Percentiles rank a stretch among this genome's conserved stretches.
Conservation (phyloP, 805 yeast species). For the Lipomyces chichibuensis region DNA sequence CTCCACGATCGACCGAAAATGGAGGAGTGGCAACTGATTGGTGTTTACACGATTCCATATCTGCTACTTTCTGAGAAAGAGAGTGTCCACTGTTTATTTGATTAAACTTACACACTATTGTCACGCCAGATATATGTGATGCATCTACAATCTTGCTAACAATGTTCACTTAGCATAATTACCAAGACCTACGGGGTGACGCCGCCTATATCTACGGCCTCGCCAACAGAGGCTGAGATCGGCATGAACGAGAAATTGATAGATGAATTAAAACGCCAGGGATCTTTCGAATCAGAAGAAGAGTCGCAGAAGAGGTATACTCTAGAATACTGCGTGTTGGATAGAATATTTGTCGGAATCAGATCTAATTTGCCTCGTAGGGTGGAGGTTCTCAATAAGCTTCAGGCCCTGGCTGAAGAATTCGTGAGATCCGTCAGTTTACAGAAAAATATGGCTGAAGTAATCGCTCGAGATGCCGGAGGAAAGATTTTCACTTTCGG, state of each 20-base stretch:
- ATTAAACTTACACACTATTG: neutral
- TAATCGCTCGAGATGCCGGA: constrained; percentile 97
- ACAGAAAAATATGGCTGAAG: constrained; percentile 89
- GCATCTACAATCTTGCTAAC: neutral
- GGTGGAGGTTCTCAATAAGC: constrained; percentile 66
- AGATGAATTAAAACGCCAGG: constrained; percentile 75
- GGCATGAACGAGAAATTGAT: constrained; percentile 74
- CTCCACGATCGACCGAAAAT: neutral
- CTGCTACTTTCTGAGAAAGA: neutral
- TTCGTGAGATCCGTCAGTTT: constrained; percentile 83
- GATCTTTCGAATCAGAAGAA: constrained; percentile 84
- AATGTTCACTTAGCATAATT: neutral
- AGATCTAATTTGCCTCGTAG: constrained; percentile 47
- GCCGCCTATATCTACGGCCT: constrained; percentile 80
- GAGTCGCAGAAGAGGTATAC: constrained; percentile 65
- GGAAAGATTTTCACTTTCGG: constrained; percentile 98
- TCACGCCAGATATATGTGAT: neutral
- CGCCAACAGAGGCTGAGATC: constrained; percentile 81
- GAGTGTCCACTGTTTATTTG: neutral
- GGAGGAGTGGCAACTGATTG: neutral
- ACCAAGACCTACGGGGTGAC: constrained; percentile 63
- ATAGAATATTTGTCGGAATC: neutral
- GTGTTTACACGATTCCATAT: neutral
- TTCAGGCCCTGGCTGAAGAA: constrained; percentile 75
- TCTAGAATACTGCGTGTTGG: neutral